Evolutionary conservation across 2,329 filamentous ascomycete species (phyloP).

Genomic region (Emmonsia crescens): DNA sequence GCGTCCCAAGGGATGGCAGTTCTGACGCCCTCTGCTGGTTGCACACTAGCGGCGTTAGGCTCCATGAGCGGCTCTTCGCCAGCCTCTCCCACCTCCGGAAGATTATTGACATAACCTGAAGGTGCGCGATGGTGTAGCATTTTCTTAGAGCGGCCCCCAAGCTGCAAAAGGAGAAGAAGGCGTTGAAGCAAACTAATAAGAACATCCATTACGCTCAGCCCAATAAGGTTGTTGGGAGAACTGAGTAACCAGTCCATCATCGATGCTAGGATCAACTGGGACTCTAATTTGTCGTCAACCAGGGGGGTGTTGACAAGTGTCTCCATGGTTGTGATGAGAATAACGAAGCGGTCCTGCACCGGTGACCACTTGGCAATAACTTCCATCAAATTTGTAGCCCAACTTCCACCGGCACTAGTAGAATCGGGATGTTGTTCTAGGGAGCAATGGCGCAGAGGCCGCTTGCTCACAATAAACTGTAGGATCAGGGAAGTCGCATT

Average conservation of each 20-base stretch:
- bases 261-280: slow-evolving; percentile 63
- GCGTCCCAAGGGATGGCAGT: slow-evolving; percentile 38
- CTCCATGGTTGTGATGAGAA: slow-evolving; percentile 73
- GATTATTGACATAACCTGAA: slow-evolving; percentile 6
- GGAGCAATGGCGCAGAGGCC: slow-evolving; percentile 44
- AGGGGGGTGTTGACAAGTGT: slow-evolving; percentile 57
- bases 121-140: slow-evolving; percentile 1
- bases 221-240: slow-evolving; percentile 87
- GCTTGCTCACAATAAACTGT: slow-evolving; percentile 54
- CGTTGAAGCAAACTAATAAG: slow-evolving; percentile 75
- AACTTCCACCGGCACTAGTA: slow-evolving; percentile 46
- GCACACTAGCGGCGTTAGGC: not conserved
- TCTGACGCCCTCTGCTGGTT: slow-evolving; percentile 18
- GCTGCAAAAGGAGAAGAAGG: slow-evolving; percentile 64
- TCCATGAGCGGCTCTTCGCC: slow-evolving; percentile 21
- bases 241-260: slow-evolving; percentile 74
- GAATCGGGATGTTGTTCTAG: slow-evolving; percentile 31
- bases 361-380: slow-evolving; percentile 78
- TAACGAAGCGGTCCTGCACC: slow-evolving; percentile 87
- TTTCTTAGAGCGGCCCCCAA: slow-evolving; percentile 29
- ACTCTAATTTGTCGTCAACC: slow-evolving; percentile 57
- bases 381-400: slow-evolving; percentile 74
- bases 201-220: slow-evolving; percentile 91
- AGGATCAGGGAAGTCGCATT: slow-evolving; percentile 63
- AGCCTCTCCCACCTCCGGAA: slow-evolving; percentile 8